Evolutionary conservation across 2,329 filamentous ascomycete species (phyloP).

Genomic region (Ceratocystis diversiconidia): DNA sequence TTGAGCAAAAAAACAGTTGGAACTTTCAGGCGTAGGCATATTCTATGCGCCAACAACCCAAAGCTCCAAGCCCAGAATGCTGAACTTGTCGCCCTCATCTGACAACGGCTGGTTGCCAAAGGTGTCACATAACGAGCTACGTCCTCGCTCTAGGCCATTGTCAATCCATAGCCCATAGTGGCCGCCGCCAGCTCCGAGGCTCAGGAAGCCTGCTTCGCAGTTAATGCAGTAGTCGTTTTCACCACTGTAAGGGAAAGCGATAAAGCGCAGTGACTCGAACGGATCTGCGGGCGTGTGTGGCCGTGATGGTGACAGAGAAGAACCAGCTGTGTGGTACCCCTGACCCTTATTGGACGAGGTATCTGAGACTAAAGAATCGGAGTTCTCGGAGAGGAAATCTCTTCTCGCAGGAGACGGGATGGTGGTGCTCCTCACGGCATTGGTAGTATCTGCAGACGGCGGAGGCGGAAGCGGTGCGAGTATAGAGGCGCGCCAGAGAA

Average conservation of each 20-base stretch:
- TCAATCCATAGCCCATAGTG: constrained; percentile 91
- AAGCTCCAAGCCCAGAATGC: constrained; percentile 76
- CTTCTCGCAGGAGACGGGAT: constrained; percentile 23
- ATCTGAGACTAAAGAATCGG: constrained; percentile 23
- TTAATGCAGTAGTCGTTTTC: constrained; percentile 95
- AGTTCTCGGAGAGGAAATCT: constrained; percentile 23
- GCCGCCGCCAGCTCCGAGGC: constrained; percentile 75
- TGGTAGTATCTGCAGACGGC: constrained; percentile 37
- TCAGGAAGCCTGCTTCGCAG: constrained; percentile 73
- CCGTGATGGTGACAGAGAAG: constrained; percentile 22
- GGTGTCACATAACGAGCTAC: constrained; percentile 72
- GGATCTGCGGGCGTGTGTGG: constrained; percentile 22
- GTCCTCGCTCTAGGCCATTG: constrained; percentile 66
- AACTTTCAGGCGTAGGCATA: constrained; percentile 22
- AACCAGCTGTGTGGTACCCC: constrained; percentile 1
- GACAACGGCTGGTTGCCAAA: constrained; percentile 92
- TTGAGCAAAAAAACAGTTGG: not conserved
- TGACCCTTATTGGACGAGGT: constrained; percentile 14
- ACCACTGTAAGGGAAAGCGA: constrained; percentile 90
- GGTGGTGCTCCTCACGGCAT: constrained; percentile 33
- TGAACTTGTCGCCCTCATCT: constrained; percentile 85
- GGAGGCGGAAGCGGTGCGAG: constrained; percentile 39
- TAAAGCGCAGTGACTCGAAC: constrained; percentile 70
- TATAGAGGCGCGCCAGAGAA: constrained; percentile 48
- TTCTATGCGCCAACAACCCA: constrained; percentile 62